Evolutionary conservation across 2,329 filamentous ascomycete species (phyloP), one percentile per base, ranked within the genome.

Genomic region (Fusarium nygamai): DNA sequence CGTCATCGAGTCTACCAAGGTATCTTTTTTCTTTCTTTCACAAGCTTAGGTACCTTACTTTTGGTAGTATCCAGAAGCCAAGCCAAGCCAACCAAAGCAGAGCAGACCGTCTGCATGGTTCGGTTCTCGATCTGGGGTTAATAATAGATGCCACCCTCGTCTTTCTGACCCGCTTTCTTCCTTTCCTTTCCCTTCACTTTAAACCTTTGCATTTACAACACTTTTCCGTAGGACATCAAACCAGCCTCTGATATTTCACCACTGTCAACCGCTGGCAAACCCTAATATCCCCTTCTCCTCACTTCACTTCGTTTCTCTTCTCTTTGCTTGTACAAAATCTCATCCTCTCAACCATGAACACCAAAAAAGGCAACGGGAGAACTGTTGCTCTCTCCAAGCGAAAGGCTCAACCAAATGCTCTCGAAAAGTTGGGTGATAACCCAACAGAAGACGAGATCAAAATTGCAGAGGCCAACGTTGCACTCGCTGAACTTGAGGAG

Each of bases 401-500:
- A 74, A 82, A 82, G 65, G 73, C 78, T 48, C 80, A 81, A 66
- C 76, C 80, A 58, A 80, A 83, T 61, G 82, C 84, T 64, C 78
- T 83, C 63, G 81, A 83, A 43, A 78, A 79, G 43, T 61, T 83
- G 39, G 74, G 82, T 16, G 73, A 80, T 4, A 81, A 81, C 60
- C 78, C 83, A 47, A 81, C 81, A 14, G 75, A 78, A 20, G 81
- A 81, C 5, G 80, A 85, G 51, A 76, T 84, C 68, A 80, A 83
- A 63, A 76, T 79, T 17, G 83, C 81, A 11, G 80, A 81, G 51
- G 82, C 80, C 69, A 79, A 80, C 50, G 81, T 82, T 34, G 82
- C 82, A 36, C 80, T 83, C 29, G 80, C 81, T 47, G 87, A 89
- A 67, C 82, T 88, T 16, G 87, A 89, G 72, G 85, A 88, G 72